Conservation (phyloP, 345 rosid genomes). For the Aegle marmelos region DNA sequence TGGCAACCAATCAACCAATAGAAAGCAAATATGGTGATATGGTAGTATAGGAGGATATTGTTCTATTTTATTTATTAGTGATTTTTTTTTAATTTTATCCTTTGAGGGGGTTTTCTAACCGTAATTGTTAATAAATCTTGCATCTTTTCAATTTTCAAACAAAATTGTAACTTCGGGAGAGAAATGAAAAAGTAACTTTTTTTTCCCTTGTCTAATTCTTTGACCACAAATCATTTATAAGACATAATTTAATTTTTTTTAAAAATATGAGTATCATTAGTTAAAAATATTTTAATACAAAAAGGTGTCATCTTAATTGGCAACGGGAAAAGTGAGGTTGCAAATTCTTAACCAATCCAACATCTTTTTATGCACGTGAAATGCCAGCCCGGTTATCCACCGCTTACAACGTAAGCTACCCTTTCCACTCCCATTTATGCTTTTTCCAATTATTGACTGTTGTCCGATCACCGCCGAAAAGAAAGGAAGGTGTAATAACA, state of each 20-base stretch:
- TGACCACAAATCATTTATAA: not conserved
- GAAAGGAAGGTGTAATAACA: not conserved
- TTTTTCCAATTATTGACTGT: not conserved
- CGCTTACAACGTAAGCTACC: conserved; percentile 10
- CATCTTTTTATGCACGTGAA: conserved; percentile 8
- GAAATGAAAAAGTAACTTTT: not conserved
- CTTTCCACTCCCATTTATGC: not conserved
- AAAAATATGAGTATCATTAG: not conserved
- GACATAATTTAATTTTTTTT: not conserved
- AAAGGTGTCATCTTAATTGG: not conserved
- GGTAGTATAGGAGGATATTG: not conserved
- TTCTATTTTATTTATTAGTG: not conserved
- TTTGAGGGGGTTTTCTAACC: not conserved
- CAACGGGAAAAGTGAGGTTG: too few relatives aligned
- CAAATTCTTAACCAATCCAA: too few relatives aligned
- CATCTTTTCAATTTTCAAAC: not conserved
- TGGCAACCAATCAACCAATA: not conserved
- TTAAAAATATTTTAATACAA: not conserved
- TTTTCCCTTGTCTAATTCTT: not conserved
- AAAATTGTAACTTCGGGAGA: not conserved
- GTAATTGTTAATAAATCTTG: not conserved
- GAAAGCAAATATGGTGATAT: too few relatives aligned
- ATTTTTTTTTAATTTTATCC: not conserved
- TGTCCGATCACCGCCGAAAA: not conserved
- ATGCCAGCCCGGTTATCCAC: not conserved